Percentiles rank a stretch among this genome's conserved stretches.
Conservation (phyloP, 495 filamentous ascomycete species). For the Bathelium albidoporum region DNA sequence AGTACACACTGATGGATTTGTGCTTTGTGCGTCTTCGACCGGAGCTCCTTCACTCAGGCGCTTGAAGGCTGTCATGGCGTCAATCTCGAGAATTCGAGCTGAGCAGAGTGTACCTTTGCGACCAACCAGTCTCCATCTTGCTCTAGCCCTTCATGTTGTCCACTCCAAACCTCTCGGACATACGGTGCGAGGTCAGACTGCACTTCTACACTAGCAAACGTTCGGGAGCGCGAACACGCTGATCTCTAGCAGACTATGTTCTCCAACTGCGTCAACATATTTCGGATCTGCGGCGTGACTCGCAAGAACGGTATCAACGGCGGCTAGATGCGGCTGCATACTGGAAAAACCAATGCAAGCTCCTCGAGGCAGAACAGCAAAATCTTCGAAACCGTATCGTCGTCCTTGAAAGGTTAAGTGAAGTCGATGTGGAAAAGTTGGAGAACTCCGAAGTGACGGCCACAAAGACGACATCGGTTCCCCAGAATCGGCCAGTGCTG, state of each 20-base stretch:
- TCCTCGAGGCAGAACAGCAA: neutral
- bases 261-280: neutral
- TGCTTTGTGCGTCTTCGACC: no score
- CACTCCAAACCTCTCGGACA: constrained; percentile 1
- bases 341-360: constrained; percentile 3
- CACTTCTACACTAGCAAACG: no score
- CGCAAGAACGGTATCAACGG: neutral
- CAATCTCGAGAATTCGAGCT: no score
- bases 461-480: neutral
- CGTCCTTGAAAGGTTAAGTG: neutral
- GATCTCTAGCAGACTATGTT: constrained; percentile 1
- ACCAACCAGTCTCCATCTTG: constrained; percentile 4
- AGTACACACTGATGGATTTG: no score
- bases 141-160: constrained; percentile 4
- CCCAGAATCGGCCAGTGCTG: no score
- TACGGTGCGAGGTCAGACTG: constrained; percentile 1
- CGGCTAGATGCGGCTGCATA: neutral
- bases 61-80: no score
- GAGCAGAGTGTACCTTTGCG: no score
- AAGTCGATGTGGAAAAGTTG: neutral
- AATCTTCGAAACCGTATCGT: neutral
- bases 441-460: neutral
- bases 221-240: neutral
- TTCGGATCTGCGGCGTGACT: neutral
- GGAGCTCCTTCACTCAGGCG: no score